Evolutionary conservation across 495 filamentous ascomycete species (phyloP), one percentile per base, ranked within the genome.

Genomic region (Aspergillus heteromorphus): DNA sequence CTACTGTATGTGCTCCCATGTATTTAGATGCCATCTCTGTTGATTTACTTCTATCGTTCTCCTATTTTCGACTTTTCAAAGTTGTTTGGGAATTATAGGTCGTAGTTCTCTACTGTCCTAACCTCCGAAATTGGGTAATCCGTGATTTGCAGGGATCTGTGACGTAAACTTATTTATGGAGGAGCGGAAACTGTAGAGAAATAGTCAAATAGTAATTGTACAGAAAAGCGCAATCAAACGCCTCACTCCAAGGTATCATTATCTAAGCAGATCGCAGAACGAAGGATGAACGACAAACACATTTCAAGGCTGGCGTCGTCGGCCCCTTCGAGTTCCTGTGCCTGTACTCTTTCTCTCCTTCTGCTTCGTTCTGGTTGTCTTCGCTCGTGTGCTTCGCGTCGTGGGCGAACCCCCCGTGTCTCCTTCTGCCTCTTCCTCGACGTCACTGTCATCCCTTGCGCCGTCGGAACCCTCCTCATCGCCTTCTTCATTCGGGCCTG

Each of bases 361-460:
- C 23, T 62, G 65, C 56, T 70, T 75, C 14, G 72, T 65, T 23
- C 67, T 61, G 25, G 71, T 67, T 23, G 70, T 65, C 30, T 72
- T 65, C 3, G 73, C 72, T 6, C 74, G 61, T 14, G 73, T 77
- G 50, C 67, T 75, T 36, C 73, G 62, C 6, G 61, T 59, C 17
- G 61, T 61, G 13, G 68, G 68, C 16, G 74, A 70, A 17, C 69
- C 69, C 18, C 67, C 67, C 6, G 70, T 63, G 42, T 72, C 72
- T 36, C 56, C 69, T 42, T 76, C 71, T 17, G 53, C 67, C 30
- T 77, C 68, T 43, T 75, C 68, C 14, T 72, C 68, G 42, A 49
- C 62, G 21, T 66, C 59, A 48, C 61, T 63, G 38, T 69, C 58
- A 1, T 62, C 55, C 48, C 65, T 61, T 11, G 54, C 57, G 19